These are phyloP conservation scores for Incumbomyces lentus DNA, from an alignment of 2,329 filamentous ascomycete species.

Conservation along the genomic window DNA sequence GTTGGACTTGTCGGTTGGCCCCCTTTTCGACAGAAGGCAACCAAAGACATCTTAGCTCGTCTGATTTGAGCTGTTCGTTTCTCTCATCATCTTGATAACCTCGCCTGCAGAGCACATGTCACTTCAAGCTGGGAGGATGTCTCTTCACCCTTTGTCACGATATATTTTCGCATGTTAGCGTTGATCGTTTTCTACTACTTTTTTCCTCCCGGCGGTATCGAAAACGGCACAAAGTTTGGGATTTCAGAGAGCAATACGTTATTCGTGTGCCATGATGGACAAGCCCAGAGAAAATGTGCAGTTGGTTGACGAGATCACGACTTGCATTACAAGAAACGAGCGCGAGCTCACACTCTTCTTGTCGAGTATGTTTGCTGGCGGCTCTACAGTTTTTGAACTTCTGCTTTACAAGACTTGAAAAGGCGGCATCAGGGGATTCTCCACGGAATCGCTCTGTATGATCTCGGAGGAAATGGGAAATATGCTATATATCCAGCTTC, in stretches of 20 bases:
- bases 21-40: neutral
- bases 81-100: neutral
- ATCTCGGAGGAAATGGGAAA: no score
- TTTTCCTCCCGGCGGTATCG: no score
- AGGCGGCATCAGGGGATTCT: no score
- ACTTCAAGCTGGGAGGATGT: neutral
- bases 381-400: constrained; percentile 3
- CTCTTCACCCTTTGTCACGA: no score
- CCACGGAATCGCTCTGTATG: no score
- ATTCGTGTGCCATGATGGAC: no score
- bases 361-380: constrained; percentile 4
- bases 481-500: no score
- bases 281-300: neutral
- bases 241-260: no score
- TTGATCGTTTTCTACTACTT: neutral
- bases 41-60: neutral
- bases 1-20: constrained; percentile 4
- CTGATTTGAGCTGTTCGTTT: constrained; percentile 1
- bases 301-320: constrained; percentile 8
- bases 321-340: constrained; percentile 7
- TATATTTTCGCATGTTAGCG: neutral
- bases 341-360: constrained; percentile 2
- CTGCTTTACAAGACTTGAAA: neutral
- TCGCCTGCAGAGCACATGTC: no score
- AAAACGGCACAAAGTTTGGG: no score